phyloP scores from a whole-genome alignment of 768 basidiomycete species.

The Dioszegia crocea region DNA sequence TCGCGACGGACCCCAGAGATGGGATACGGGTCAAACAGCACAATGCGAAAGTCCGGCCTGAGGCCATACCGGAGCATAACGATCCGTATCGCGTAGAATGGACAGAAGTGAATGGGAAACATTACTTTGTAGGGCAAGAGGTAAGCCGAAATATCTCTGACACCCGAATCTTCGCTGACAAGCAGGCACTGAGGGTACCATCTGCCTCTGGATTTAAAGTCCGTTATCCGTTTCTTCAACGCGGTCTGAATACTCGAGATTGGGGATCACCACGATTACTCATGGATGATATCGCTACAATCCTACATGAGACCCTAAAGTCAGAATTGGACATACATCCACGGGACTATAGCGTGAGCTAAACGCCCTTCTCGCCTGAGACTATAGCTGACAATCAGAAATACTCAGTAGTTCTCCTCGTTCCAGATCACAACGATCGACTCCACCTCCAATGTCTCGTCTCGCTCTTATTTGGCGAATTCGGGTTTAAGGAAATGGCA shows the following conservation, averaged over 20 bases:
- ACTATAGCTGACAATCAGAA: slow-evolving; percentile 55
- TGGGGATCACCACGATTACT: slow-evolving; percentile 62
- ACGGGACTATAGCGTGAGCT: slow-evolving; percentile 34
- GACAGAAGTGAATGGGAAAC: slow-evolving; percentile 65
- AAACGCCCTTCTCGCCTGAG: neutral
- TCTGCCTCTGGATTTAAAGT: slow-evolving; percentile 65
- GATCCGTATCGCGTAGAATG: slow-evolving; percentile 81
- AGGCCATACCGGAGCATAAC: slow-evolving; percentile 77
- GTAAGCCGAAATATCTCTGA: slow-evolving; percentile 9
- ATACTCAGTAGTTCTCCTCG: slow-evolving; percentile 77
- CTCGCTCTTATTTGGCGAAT: slow-evolving; percentile 64
- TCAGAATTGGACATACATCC: slow-evolving; percentile 28
- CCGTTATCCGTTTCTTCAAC: slow-evolving; percentile 75
- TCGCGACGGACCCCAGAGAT: slow-evolving; percentile 49
- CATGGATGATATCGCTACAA: slow-evolving; percentile 70
- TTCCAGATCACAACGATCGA: slow-evolving; percentile 88
- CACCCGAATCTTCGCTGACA: slow-evolving; percentile 3
- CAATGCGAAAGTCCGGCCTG: slow-evolving; percentile 78
- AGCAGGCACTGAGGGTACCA: slow-evolving; percentile 52
- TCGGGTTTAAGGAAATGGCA: slow-evolving; percentile 91
- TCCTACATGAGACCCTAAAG: slow-evolving; percentile 60
- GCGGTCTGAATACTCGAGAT: slow-evolving; percentile 73
- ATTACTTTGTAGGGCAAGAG: slow-evolving; percentile 30
- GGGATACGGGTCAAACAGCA: slow-evolving; percentile 52
- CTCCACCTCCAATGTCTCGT: slow-evolving; percentile 74